A percentile compares a stretch with the other conserved stretches of the same genome.
Evolutionary conservation across 2,329 filamentous ascomycete genomes (phyloP).

Genomic region (Ascochyta pisi): DNA sequence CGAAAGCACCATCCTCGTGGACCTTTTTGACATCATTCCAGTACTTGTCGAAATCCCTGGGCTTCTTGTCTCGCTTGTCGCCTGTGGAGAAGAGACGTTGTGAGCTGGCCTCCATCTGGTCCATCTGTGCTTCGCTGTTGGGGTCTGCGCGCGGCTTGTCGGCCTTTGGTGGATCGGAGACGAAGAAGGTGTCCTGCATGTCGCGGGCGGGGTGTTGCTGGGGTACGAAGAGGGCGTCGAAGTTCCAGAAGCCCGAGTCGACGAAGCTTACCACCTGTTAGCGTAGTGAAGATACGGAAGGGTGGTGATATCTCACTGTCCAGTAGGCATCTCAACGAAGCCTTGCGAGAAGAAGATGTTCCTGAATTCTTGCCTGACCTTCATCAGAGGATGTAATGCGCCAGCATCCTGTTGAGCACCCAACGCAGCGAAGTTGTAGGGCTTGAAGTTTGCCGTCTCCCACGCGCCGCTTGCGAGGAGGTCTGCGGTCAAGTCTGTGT

Average conservation of each 20-base stretch:
- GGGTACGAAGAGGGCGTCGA: slow-evolving; percentile 94
- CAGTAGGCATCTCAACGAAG: slow-evolving; percentile 97
- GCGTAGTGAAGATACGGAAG: not conserved
- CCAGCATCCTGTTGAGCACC: slow-evolving; percentile 66
- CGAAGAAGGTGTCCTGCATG: slow-evolving; percentile 98
- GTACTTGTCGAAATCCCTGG: slow-evolving; percentile 79
- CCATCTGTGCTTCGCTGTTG: slow-evolving; percentile 54
- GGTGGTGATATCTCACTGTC: slow-evolving; percentile 58
- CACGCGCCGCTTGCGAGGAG: slow-evolving; percentile 88
- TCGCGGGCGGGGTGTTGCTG: slow-evolving; percentile 98
- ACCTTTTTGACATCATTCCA: slow-evolving; percentile 87
- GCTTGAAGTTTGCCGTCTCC: slow-evolving; percentile 90
- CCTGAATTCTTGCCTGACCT: slow-evolving; percentile 93
- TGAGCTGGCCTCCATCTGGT: slow-evolving; percentile 57
- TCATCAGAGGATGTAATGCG: slow-evolving; percentile 71
- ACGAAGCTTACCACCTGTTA: slow-evolving; percentile 67
- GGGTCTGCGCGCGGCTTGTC: slow-evolving; percentile 69
- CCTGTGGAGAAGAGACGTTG: slow-evolving; percentile 63
- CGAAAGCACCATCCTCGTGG: slow-evolving; percentile 90
- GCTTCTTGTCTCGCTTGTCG: slow-evolving; percentile 57
- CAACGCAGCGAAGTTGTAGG: slow-evolving; percentile 78
- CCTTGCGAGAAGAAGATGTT: slow-evolving; percentile 99
- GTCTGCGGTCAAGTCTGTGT: slow-evolving; percentile 92
- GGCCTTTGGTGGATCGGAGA: slow-evolving; percentile 82
- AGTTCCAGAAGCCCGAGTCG: slow-evolving; percentile 99